A percentile compares a stretch with the other conserved stretches of the same genome.
Evolutionary conservation across 805 yeast genomes (phyloP).

Genomic region (Cyberlindnera euphorbiiphila): DNA sequence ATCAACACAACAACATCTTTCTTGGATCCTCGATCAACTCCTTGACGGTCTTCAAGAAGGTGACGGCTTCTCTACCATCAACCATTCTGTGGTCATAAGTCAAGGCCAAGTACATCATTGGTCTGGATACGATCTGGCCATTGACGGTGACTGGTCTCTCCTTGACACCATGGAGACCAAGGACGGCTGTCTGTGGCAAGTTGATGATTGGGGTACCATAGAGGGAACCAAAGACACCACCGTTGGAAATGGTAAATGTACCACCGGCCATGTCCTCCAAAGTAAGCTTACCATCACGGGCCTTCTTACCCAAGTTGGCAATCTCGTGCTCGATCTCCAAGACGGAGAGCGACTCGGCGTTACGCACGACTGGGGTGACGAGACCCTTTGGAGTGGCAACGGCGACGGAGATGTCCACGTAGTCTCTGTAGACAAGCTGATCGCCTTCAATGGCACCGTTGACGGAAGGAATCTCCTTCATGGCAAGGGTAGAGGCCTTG

Average conservation of each 20-base stretch:
- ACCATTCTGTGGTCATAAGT: conserved; percentile 97
- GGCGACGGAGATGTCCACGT: conserved; percentile 91
- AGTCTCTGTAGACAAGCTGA: conserved; percentile 94
- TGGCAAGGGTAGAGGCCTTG: conserved; percentile 87
- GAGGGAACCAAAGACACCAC: conserved; percentile 97
- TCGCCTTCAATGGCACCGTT: conserved; percentile 94
- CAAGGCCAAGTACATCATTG: conserved; percentile 99
- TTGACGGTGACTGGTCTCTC: conserved; percentile 96
- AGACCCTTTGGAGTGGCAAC: conserved; percentile 99
- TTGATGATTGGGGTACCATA: conserved; percentile 98
- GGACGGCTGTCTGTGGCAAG: conserved; percentile 96
- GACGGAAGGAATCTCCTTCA: conserved; percentile 91
- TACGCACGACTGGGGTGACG: conserved; percentile 96
- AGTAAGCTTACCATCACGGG: conserved; percentile 94
- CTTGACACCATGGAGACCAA: conserved; percentile 96
- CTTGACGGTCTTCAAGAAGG: conserved; percentile 92
- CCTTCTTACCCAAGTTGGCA: conserved; percentile 75
- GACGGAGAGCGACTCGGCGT: conserved; percentile 86
- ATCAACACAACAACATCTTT: conserved; percentile 75
- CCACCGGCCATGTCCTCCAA: conserved; percentile 99
- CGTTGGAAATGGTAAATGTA: conserved; percentile 97
- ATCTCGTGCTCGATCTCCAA: conserved; percentile 90
- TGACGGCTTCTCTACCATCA: conserved; percentile 98
- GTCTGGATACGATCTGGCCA: conserved; percentile 94
- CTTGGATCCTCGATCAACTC: conserved; percentile 98